Evolutionary conservation across 139 green algal species (phyloP), one percentile per base, ranked within the genome.

Genomic region (Eudorina sp.): DNA sequence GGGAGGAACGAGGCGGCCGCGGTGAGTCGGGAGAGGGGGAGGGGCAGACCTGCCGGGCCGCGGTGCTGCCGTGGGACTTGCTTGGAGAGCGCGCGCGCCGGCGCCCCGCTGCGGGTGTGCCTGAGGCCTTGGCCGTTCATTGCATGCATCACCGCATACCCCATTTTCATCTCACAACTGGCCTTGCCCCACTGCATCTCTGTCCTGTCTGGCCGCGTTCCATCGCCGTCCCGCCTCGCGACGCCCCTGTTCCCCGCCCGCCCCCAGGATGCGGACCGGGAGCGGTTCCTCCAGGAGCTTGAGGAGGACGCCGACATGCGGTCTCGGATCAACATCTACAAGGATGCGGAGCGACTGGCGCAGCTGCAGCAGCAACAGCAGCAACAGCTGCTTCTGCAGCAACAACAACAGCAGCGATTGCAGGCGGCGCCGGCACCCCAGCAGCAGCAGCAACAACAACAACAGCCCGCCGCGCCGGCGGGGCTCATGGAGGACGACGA

Each of bases 261-360:
- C n/a, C n/a, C 36, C 38, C 69, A 89, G 90, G 90, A 92, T 82
- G 27, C 60, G 4, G 96, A 99, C 86, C 87, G 95, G 68, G 96
- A 98, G 92, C 91, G 94, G 43, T 99, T 98, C 90, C 72, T 98
- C 88, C 89, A 95, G 86, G 93, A 95, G 85, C 88, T 95, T 40
- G 92, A 95, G 70, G 92, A 95, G 77, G 92, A 95, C 58, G 43
- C 92, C 62, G 92, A 94, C 41, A 91, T 95, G 86, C 84, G 89
- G 4, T 40, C 53, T 7, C 85, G 88, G 34, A 83, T 93, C 58
- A 93, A 93, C 66, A 53, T 95, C 58, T 94, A 91, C 88, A 91
- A 91, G 73, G 85, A 90, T 69, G 34, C 82, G 6, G 79, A 92
- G 48, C 43, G 69, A 36, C 36, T 92, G 7, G 79, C 45, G 45